Percentiles rank a stretch among this genome's conserved stretches.
Conservation (phyloP, 306 rosid genomes). For the Malus orientalis region DNA sequence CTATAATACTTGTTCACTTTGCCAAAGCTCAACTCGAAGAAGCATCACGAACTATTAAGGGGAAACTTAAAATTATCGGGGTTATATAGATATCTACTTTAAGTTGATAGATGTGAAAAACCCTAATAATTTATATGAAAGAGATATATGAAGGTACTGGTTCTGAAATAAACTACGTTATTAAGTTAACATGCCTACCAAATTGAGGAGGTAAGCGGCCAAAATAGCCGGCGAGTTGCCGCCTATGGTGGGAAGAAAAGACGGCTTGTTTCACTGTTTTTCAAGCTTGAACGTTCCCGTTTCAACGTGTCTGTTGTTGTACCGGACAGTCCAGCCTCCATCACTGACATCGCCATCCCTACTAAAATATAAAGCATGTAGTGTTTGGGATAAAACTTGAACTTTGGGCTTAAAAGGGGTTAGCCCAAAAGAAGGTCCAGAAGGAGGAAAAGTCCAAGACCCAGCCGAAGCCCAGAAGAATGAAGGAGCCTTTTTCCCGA, state of each 20-base stretch:
- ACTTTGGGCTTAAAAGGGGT: no score
- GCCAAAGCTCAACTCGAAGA: slow-evolving; percentile 47
- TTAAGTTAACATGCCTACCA: slow-evolving; percentile 28
- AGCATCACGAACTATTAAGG: background rate
- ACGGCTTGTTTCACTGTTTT: slow-evolving; percentile 41
- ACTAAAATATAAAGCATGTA: slow-evolving; percentile 51
- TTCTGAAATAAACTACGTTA: background rate
- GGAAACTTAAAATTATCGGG: background rate
- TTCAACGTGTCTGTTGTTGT: slow-evolving; percentile 57
- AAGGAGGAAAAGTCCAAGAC: no score
- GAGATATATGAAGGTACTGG: background rate
- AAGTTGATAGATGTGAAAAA: background rate
- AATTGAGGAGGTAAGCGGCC: slow-evolving; percentile 45
- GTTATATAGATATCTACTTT: background rate
- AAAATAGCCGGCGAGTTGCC: slow-evolving; percentile 51
- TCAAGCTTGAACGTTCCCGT: slow-evolving; percentile 50
- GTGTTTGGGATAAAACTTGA: no score
- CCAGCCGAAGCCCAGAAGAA: no score
- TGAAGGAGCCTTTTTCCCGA: no score
- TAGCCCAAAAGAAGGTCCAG: no score
- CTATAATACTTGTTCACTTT: slow-evolving; percentile 48
- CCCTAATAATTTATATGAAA: no score
- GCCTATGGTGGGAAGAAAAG: slow-evolving; percentile 47
- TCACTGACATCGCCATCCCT: slow-evolving; percentile 9
- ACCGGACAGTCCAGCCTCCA: slow-evolving; percentile 30